phyloP scores from a whole-genome alignment of 2,329 filamentous ascomycete genomes.

The Blastomyces percursus region DNA sequence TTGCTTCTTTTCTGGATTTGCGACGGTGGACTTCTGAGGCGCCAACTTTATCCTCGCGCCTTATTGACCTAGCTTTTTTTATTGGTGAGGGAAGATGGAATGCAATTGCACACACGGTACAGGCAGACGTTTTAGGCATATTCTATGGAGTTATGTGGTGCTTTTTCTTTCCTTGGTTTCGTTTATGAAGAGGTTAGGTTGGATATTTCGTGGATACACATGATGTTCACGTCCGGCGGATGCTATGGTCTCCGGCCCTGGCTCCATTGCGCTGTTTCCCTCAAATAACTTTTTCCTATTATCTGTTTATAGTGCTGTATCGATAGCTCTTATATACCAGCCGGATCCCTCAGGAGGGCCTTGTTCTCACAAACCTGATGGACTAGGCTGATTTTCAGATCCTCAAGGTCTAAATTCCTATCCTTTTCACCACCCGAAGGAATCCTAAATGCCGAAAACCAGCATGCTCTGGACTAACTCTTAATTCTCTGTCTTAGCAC shows the following conservation, averaged over 20 bases:
- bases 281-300: background rate
- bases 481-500: too few species aligned
- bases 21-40: background rate
- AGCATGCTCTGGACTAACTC: too few species aligned
- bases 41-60: background rate
- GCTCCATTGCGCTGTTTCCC: background rate
- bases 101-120: background rate
- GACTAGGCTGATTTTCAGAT: background rate
- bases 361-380: background rate
- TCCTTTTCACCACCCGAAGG: too few species aligned
- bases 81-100: background rate
- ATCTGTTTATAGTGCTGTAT: background rate
- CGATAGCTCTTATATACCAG: background rate
- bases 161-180: background rate
- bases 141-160: background rate
- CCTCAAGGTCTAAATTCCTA: background rate
- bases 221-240: background rate
- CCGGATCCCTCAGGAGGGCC: background rate
- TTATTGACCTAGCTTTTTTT: background rate
- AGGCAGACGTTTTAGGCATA: background rate
- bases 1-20: constrained; percentile 1
- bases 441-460: too few species aligned
- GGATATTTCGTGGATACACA: background rate
- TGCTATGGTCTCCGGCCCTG: background rate
- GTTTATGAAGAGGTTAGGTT: background rate